phyloP scores from a whole-genome alignment of 257 asterid species.

The Solanum pinnatisectum region DNA sequence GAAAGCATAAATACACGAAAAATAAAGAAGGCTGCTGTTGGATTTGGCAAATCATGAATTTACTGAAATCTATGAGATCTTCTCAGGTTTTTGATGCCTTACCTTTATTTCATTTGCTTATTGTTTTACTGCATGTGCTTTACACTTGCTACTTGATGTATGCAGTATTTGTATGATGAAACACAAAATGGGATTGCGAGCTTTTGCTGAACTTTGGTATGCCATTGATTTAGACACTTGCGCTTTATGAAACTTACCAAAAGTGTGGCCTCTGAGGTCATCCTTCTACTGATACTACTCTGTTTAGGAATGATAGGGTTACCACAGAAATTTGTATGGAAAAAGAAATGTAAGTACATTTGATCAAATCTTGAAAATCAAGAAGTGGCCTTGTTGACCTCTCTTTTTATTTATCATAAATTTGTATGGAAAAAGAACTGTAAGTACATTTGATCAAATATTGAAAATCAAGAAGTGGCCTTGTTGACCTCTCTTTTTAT shows the following conservation, averaged over 20 bases:
- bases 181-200: not conserved
- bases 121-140: constrained; percentile 7
- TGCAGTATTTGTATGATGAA: not conserved
- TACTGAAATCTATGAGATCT: not conserved
- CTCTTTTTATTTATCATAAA: not conserved
- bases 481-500: not conserved
- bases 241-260: not conserved
- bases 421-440: not conserved
- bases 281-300: not conserved
- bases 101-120: not conserved
- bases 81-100: not conserved
- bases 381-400: not conserved
- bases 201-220: not conserved
- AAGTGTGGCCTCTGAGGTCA: not conserved
- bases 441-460: not conserved
- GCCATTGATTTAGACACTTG: not conserved
- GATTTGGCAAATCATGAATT: constrained; percentile 68
- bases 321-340: not conserved
- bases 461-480: not conserved
- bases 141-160: not conserved
- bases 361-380: not conserved
- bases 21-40: constrained; percentile 53
- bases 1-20: constrained; percentile 49
- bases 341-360: not conserved
- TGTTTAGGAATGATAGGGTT: not conserved